Conservation (phyloP, 163 green algal genomes). For the Scenedesmus sp. region DNA sequence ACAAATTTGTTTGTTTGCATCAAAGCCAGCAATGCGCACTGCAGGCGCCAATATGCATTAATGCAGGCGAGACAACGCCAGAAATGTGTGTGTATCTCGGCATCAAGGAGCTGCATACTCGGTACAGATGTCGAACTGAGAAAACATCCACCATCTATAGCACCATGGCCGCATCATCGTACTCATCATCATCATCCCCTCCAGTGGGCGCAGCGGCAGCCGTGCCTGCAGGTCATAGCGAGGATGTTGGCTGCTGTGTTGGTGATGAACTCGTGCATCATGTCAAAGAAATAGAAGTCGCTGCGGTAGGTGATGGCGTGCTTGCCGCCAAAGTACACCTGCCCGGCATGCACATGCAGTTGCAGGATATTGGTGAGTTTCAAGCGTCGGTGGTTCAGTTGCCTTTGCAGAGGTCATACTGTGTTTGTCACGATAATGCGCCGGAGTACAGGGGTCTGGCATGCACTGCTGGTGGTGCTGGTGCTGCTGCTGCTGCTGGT, state of each 20-base stretch:
- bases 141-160: too few relatives aligned
- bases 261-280: slow-evolving; percentile 39
- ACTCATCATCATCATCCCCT: slow-evolving; percentile 27
- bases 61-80: too few relatives aligned
- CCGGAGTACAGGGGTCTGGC: too few relatives aligned
- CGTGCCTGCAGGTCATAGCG: neutral
- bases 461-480: too few relatives aligned
- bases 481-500: too few relatives aligned
- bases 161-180: slow-evolving; percentile 1
- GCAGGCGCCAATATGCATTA: too few relatives aligned
- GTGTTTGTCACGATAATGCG: too few relatives aligned
- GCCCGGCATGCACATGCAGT: neutral
- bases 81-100: too few relatives aligned
- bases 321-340: slow-evolving; percentile 27
- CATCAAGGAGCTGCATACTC: too few relatives aligned
- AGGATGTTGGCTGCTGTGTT: slow-evolving; percentile 23
- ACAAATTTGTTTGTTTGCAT: too few relatives aligned
- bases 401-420: neutral
- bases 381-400: neutral
- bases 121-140: too few relatives aligned
- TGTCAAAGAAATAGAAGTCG: slow-evolving; percentile 33
- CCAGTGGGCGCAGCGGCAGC: neutral
- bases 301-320: slow-evolving; percentile 26
- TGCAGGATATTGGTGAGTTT: neutral
- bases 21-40: too few relatives aligned